Evolutionary conservation across 352 stramenopile species (phyloP).

Genomic region (Globisporangium alternatum): DNA sequence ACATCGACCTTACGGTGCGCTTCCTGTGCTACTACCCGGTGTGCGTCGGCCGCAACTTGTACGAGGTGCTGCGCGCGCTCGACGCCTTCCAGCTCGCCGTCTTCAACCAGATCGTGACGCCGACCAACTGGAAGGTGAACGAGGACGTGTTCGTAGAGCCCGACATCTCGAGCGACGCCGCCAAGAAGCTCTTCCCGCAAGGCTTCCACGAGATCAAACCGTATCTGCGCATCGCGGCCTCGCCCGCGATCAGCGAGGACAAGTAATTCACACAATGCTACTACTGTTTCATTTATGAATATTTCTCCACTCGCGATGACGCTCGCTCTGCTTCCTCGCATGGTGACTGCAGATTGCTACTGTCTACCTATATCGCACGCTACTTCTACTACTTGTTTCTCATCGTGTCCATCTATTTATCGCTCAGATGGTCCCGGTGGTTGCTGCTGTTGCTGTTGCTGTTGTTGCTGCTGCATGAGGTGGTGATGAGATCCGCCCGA

Average conservation of each 20-base stretch:
- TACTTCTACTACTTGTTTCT: background rate
- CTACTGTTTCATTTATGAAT: slow-evolving; percentile 9
- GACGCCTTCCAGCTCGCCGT: slow-evolving; percentile 70
- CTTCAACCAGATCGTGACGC: slow-evolving; percentile 76
- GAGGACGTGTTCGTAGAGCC: slow-evolving; percentile 86
- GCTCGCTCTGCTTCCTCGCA: slow-evolving; percentile 7
- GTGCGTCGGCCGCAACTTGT: slow-evolving; percentile 73
- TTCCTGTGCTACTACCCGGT: slow-evolving; percentile 68
- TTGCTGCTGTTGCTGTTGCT: slow-evolving; percentile 22
- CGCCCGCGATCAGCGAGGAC: slow-evolving; percentile 56
- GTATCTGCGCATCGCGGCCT: slow-evolving; percentile 74
- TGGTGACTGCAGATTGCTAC: background rate
- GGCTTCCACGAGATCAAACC: slow-evolving; percentile 82
- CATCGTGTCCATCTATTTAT: slow-evolving; percentile 1
- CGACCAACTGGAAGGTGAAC: slow-evolving; percentile 85
- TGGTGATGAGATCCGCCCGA: slow-evolving; percentile 35
- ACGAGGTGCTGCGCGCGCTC: slow-evolving; percentile 69
- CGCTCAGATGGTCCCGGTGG: slow-evolving; percentile 15
- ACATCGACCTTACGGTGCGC: slow-evolving; percentile 69
- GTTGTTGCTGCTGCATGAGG: slow-evolving; percentile 41
- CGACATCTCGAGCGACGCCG: slow-evolving; percentile 51
- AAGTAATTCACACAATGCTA: slow-evolving; percentile 25
- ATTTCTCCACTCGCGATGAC: slow-evolving; percentile 17
- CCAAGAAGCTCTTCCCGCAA: slow-evolving; percentile 77
- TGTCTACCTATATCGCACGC: slow-evolving; percentile 2